Conservation (phyloP, 179 eudicot genomes). For the Monotropa hypopitys region DNA sequence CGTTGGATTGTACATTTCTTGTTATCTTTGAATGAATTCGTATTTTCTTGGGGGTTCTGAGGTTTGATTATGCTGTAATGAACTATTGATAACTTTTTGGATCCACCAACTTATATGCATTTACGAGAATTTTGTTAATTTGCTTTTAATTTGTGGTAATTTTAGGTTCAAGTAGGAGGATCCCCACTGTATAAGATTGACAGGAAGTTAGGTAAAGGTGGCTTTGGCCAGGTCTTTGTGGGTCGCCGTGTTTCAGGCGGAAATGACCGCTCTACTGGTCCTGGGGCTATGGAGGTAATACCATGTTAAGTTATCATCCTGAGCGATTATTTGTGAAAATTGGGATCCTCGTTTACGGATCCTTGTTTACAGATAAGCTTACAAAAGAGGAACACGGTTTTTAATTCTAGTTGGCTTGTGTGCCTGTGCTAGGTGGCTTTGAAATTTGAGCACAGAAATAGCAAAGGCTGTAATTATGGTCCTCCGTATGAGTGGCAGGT, state of each 20-base stretch:
- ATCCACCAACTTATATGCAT: background rate
- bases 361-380: background rate
- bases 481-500: slow-evolving; percentile 97
- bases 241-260: slow-evolving; percentile 70
- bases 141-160: background rate
- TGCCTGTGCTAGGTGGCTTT: slow-evolving; percentile 51
- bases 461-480: slow-evolving; percentile 88
- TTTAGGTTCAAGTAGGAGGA: slow-evolving; percentile 79
- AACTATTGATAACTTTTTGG: background rate
- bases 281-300: slow-evolving; percentile 68
- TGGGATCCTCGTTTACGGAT: background rate
- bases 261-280: slow-evolving; percentile 44
- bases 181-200: slow-evolving; percentile 70
- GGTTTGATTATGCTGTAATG: background rate
- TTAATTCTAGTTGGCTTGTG: background rate
- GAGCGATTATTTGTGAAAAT: background rate
- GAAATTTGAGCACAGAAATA: slow-evolving; percentile 82
- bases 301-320: background rate
- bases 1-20: background rate
- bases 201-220: slow-evolving; percentile 80
- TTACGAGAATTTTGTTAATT: background rate
- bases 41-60: background rate
- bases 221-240: slow-evolving; percentile 85
- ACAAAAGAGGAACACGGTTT: background rate
- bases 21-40: background rate